Conservation (phyloP, 2,329 filamentous ascomycete species). For the Orbilia brochopaga region DNA sequence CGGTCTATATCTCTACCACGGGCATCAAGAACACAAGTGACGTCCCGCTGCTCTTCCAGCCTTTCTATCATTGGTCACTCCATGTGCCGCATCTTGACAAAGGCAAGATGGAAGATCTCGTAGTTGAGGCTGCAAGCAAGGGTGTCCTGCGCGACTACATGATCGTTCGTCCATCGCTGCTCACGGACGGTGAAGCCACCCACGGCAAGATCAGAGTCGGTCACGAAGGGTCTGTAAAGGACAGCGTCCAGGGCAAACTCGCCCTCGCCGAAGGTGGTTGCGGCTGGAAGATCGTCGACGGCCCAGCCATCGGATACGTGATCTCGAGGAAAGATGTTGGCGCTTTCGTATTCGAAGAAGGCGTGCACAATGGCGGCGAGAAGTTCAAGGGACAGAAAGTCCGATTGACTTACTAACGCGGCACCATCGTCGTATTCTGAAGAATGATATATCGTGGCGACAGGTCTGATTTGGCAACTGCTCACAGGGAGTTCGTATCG, state of each 20-base stretch:
- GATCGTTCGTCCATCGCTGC: slow-evolving; percentile 55
- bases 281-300: slow-evolving; percentile 55
- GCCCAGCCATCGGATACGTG: slow-evolving; percentile 60
- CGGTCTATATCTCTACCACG: slow-evolving; percentile 60
- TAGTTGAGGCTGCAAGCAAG: slow-evolving; percentile 35
- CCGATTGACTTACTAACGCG: slow-evolving; percentile 50
- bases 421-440: not conserved
- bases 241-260: slow-evolving; percentile 29
- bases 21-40: slow-evolving; percentile 59
- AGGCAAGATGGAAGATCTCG: slow-evolving; percentile 60
- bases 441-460: too few species aligned
- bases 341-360: slow-evolving; percentile 61
- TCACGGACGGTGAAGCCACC: slow-evolving; percentile 55
- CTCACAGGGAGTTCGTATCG: too few species aligned
- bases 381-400: slow-evolving; percentile 52
- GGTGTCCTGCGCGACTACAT: slow-evolving; percentile 51
- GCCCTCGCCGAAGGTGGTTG: slow-evolving; percentile 35
- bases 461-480: too few species aligned
- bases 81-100: slow-evolving; percentile 62
- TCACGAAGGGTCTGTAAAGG: slow-evolving; percentile 51
- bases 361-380: slow-evolving; percentile 55
- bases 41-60: slow-evolving; percentile 59
- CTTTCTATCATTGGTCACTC: slow-evolving; percentile 61
- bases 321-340: slow-evolving; percentile 63
- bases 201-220: slow-evolving; percentile 54